These are phyloP conservation scores for Fulvia fulva DNA, from an alignment of 2,329 filamentous ascomycete species.

Conservation along the genomic window DNA sequence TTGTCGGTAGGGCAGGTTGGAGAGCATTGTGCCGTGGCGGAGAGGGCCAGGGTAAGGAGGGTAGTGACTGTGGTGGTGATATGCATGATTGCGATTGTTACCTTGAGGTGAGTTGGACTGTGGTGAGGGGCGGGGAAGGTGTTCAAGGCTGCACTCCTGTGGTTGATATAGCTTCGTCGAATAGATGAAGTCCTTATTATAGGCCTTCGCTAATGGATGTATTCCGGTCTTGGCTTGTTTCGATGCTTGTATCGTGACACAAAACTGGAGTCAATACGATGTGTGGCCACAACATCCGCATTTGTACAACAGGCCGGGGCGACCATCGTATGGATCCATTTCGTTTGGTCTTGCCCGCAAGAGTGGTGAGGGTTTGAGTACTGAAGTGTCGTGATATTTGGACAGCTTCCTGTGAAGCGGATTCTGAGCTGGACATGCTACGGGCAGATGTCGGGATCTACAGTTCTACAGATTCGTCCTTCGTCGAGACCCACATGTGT, in stretches of 20 bases:
- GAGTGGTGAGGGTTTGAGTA: no score
- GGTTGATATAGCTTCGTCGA: neutral
- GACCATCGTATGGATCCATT: neutral
- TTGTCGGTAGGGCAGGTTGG: neutral
- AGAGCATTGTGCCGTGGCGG: neutral
- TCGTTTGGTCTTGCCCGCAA: neutral
- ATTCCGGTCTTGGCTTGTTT: neutral
- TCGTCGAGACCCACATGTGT: neutral
- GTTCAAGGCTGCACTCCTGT: neutral
- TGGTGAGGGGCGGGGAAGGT: neutral
- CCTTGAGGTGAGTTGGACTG: no score
- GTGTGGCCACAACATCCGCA: neutral
- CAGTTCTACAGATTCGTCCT: neutral
- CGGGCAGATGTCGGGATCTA: neutral
- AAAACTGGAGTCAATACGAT: neutral
- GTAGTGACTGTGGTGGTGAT: neutral
- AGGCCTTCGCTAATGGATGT: neutral
- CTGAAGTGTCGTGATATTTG: no score
- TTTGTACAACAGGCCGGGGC: neutral
- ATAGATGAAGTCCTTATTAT: neutral
- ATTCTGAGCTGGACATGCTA: neutral
- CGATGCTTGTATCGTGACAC: neutral
- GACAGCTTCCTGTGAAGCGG: neutral
- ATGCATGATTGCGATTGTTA: neutral
- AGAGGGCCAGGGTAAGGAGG: neutral